Evolutionary conservation across 192 early-diverging fungal genomes (phyloP), one percentile per base, ranked within the genome.

Genomic region (Phycomyces nitens): DNA sequence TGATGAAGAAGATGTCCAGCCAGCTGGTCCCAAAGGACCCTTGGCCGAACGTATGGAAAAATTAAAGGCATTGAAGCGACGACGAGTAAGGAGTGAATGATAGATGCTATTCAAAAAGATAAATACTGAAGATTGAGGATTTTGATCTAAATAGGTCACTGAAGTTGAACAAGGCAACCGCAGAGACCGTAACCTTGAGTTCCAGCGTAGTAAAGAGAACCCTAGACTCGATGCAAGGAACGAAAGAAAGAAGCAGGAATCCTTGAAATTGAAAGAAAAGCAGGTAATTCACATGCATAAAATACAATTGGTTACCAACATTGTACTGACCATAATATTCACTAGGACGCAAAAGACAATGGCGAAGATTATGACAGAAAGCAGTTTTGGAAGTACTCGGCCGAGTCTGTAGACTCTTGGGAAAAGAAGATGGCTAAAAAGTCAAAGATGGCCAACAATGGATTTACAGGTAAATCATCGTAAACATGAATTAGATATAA

Each of bases 301-400:
- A n/a, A n/a, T n/a, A n/a, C n/a, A n/a, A n/a, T n/a, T n/a, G n/a
- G n/a, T n/a, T n/a, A n/a, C n/a, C 7, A 40, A n/a, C 14, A 60
- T 34, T 40, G 65, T 68, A 67, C 58, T 21, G 53, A 44, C 5
- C 29, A 20, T 18, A 26, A n/a, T 3, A 21, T 39, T 43, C 5
- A 54, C 44, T 74, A 87, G 56, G 64, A 82, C 54, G 88, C 86
- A 3, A 77, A 87, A 65, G 82, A 89, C 20, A 71, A 76, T 12
- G 95, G 94, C 3, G 73, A 82, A 16, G 94, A 97, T 65, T 93
- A 89, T 62, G 94, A 96, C 65, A 82, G 97, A 38, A 78, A 82
- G 2, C 80, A 89, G 56, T 89, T 88, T 53, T 85, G 91, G 87
- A 79, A 86, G 16, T 97, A 95, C 64, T 90, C 93, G 16, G 87